Percentiles rank a stretch among this genome's conserved stretches.
Conservation (phyloP, 495 filamentous ascomycete genomes). For the Aspergillus bridgeri region DNA sequence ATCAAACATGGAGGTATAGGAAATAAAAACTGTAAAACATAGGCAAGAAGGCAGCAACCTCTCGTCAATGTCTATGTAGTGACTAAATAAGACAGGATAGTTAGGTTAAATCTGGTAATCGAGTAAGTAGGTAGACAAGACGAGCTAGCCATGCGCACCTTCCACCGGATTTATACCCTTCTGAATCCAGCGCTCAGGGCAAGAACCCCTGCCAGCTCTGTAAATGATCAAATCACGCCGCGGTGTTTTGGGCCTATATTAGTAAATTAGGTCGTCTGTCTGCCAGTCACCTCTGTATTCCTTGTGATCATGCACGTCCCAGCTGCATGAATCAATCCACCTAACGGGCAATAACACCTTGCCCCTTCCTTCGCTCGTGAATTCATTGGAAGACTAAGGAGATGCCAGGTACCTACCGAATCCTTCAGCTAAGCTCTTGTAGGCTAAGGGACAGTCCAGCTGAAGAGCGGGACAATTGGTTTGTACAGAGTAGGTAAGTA, state of each 20-base stretch:
- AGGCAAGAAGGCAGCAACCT: no score
- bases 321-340: no score
- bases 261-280: neutral
- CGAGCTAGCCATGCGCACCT: neutral
- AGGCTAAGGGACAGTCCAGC: no score
- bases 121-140: neutral
- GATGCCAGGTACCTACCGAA: no score
- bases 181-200: neutral
- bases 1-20: neutral
- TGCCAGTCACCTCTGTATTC: neutral
- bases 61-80: neutral
- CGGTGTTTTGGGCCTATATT: neutral
- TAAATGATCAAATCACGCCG: constrained; percentile 4
- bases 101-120: neutral
- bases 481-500: no score
- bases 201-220: neutral
- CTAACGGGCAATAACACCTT: no score
- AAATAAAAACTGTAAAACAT: no score
- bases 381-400: no score
- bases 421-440: no score
- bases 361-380: no score
- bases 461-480: no score
- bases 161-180: constrained; percentile 15
- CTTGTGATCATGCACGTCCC: neutral
- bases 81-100: no score